Evolutionary conservation across 768 basidiomycete species (phyloP), one percentile per base, ranked within the genome.

Genomic region (Melanogaster broomeanus): DNA sequence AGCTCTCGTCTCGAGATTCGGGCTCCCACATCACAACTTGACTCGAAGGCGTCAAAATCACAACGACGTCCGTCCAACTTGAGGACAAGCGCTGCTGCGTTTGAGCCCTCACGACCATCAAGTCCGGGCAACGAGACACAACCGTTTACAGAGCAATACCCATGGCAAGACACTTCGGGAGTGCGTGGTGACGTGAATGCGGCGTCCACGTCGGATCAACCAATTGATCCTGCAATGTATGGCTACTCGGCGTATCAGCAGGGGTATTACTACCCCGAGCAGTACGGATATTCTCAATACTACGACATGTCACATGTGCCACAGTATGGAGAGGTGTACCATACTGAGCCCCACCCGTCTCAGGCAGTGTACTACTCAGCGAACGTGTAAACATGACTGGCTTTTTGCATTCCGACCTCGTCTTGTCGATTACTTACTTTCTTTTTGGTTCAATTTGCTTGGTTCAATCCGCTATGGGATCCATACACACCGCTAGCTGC

Each of bases 1-100:
- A 81, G 79, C 51, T 80, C 83, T 19, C 85, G 88, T 42, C 70
- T 91, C 49, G 84, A 88, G 68, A 91, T 91, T 45, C 85, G 88
- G 52, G 80, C 86, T 12, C 88, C 82, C 2, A 46, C 63, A n/a
- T 44, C 62, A 2, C 64, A 62, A 28, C 50, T 58, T 4, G 69
- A 71, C 16, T 34, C 43, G 1, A 67, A 67, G 57, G 38, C 52
- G 34, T 13, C 45, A 1, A 70, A 59, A 49, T 48, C 59, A 13
- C 56, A 58, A 39, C 66, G 62, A 42, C 64, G 71, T 49, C 75
- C 63, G 38, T 74, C 66, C 48, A 71, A 66, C 19, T 70, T 85
- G 53, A 77, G 85, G 55, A 78, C 77, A 16, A 74, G 73, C 8
- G 79, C 82, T 11, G 72, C 76, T 3, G 51, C 77, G 25, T 83